Evolutionary conservation across 805 yeast species (phyloP).

Genomic region (Lipomyces sp.): DNA sequence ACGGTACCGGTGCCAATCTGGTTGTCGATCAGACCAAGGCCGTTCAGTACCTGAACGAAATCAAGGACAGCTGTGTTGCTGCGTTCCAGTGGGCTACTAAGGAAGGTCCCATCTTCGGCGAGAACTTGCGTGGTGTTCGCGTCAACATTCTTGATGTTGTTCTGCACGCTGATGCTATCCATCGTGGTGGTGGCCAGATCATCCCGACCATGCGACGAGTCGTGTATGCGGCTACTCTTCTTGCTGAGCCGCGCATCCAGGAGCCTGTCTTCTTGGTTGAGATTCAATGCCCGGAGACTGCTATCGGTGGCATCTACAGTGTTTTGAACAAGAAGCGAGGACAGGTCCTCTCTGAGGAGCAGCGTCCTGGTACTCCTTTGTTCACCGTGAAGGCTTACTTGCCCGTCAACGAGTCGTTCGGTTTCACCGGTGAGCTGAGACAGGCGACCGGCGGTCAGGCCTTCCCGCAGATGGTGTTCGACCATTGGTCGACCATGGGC

Average conservation of each 20-base stretch:
- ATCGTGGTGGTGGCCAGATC: conserved; percentile 99
- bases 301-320: conserved; percentile 99
- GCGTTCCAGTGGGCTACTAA: conserved; percentile 99
- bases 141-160: conserved; percentile 98
- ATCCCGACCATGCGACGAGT: conserved; percentile 99
- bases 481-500: conserved; percentile 89
- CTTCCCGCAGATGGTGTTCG: conserved; percentile 99
- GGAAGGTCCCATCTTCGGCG: conserved; percentile 99
- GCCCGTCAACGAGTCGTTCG: conserved; percentile 99
- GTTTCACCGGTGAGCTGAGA: conserved; percentile 99
- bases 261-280: conserved; percentile 99
- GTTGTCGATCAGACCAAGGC: conserved; percentile 99
- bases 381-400: conserved; percentile 99
- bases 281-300: conserved; percentile 98
- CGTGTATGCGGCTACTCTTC: conserved; percentile 95
- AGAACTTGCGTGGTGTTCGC: conserved; percentile 92
- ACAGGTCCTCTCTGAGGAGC: conserved; percentile 98
- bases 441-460: conserved; percentile 99
- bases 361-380: conserved; percentile 99
- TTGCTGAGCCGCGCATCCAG: conserved; percentile 98
- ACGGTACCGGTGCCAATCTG: conserved; percentile 97
- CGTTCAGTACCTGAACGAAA: conserved; percentile 97
- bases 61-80: conserved; percentile 99
- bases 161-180: conserved; percentile 99
- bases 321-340: conserved; percentile 98